Conservation (phyloP, 768 basidiomycete genomes). For the Tylopilus sp. region DNA sequence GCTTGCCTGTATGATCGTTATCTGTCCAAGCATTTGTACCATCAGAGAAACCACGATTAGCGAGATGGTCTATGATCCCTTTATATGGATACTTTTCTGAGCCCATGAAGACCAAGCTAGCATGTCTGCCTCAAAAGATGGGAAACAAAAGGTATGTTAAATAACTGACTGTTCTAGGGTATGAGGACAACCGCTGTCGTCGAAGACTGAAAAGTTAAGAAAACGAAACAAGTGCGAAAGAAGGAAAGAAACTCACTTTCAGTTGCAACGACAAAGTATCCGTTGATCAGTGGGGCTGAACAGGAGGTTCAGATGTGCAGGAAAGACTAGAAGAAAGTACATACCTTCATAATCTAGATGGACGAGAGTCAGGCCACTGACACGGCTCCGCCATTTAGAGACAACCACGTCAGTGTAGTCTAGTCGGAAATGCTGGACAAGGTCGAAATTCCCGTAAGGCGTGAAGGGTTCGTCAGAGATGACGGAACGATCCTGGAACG, state of each 20-base stretch:
- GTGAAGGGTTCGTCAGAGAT: slow-evolving; percentile 22
- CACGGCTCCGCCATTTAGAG: slow-evolving; percentile 85
- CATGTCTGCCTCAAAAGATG: slow-evolving; percentile 1
- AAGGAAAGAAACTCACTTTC: slow-evolving; percentile 58
- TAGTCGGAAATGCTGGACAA: slow-evolving; percentile 70
- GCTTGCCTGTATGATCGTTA: slow-evolving; percentile 70
- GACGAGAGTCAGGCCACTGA: slow-evolving; percentile 85
- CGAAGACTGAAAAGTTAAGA: slow-evolving; percentile 59
- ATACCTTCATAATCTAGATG: slow-evolving; percentile 88
- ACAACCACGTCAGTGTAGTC: slow-evolving; percentile 76
- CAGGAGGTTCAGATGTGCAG: slow-evolving; percentile 14
- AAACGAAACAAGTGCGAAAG: not conserved
- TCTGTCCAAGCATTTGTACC: slow-evolving; percentile 98
- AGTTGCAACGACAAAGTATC: slow-evolving; percentile 85
- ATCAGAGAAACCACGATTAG: slow-evolving; percentile 89
- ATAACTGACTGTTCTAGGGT: slow-evolving; percentile 86
- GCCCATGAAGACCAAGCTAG: slow-evolving; percentile 89
- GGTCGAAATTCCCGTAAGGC: slow-evolving; percentile 77
- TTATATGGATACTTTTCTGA: slow-evolving; percentile 96
- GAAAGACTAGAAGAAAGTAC: slow-evolving; percentile 13
- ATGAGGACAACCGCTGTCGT: slow-evolving; percentile 94
- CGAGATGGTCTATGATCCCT: slow-evolving; percentile 90
- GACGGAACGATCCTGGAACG: slow-evolving; percentile 17
- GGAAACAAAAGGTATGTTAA: not conserved
- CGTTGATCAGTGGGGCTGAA: slow-evolving; percentile 82